Evolutionary conservation across 208 protist genomes (phyloP).

Genomic region (Trypanosoma caninum): DNA sequence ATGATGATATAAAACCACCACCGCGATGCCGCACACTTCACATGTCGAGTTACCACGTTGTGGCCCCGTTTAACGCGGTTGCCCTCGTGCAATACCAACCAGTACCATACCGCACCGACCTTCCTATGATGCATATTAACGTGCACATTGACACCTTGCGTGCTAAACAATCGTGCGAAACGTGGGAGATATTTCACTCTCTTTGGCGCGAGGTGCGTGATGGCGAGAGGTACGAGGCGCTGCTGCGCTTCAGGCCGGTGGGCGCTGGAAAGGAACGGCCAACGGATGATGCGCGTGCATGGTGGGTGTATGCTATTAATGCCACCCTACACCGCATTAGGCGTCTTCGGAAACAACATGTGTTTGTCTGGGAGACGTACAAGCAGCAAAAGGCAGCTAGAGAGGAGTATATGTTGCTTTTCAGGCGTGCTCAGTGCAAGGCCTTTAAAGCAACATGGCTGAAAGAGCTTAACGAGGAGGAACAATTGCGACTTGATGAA

Average conservation of each 20-base stretch:
- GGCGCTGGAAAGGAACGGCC: slow-evolving; percentile 20
- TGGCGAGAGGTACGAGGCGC: slow-evolving; percentile 19
- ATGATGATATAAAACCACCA: neutral
- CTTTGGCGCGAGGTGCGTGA: slow-evolving; percentile 26
- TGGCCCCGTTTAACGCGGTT: slow-evolving; percentile 22
- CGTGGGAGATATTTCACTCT: slow-evolving; percentile 26
- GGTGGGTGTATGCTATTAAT: slow-evolving; percentile 67
- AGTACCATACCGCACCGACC: slow-evolving; percentile 26
- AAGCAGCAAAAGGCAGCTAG: slow-evolving; percentile 31
- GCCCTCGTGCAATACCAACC: slow-evolving; percentile 47
- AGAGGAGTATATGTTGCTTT: slow-evolving; percentile 45
- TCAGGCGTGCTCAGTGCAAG: slow-evolving; percentile 32
- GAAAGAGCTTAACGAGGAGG: slow-evolving; percentile 30
- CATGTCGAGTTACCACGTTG: neutral
- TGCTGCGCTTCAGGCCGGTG: slow-evolving; percentile 36
- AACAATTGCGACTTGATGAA: slow-evolving; percentile 23
- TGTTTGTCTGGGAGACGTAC: slow-evolving; percentile 57
- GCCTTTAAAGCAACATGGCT: slow-evolving; percentile 31
- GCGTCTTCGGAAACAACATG: slow-evolving; percentile 6
- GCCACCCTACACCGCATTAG: slow-evolving; percentile 37
- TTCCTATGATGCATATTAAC: slow-evolving; percentile 27
- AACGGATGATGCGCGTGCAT: slow-evolving; percentile 35
- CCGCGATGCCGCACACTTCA: neutral
- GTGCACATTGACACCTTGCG: slow-evolving; percentile 24
- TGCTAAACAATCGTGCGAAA: slow-evolving; percentile 10